Conservation (phyloP, 306 rosid species). For the Vicia villosa region DNA sequence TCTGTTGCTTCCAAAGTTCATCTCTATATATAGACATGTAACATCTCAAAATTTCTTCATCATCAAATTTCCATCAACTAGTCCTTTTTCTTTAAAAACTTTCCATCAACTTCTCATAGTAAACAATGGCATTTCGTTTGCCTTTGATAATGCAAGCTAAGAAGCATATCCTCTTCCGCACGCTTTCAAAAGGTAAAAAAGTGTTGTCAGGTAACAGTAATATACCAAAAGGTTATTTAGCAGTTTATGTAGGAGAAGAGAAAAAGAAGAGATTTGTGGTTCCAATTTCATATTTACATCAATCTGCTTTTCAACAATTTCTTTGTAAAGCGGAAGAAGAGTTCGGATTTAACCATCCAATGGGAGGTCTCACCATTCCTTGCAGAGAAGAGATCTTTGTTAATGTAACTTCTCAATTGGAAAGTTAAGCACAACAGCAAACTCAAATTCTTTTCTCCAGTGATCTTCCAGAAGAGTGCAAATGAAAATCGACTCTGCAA, state of each 20-base stretch:
- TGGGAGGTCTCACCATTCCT: constrained; percentile 79
- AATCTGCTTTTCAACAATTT: constrained; percentile 73
- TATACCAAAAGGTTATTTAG: constrained; percentile 87
- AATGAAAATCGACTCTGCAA: neutral
- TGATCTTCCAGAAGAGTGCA: neutral
- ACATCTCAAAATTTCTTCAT: constrained; percentile 8
- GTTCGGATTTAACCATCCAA: neutral
- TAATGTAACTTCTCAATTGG: constrained; percentile 49
- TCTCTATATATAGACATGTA: neutral
- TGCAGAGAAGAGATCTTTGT: constrained; percentile 79
- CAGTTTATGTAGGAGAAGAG: constrained; percentile 81
- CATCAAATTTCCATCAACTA: neutral
- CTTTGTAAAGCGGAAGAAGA: constrained; percentile 59
- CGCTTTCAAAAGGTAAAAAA: neutral
- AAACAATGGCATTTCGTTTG: constrained; percentile 10
- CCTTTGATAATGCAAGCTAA: constrained; percentile 4
- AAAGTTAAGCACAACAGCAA: neutral
- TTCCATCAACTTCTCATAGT: neutral
- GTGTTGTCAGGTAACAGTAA: constrained; percentile 26
- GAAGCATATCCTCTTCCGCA: neutral
- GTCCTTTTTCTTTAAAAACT: neutral
- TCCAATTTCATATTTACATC: constrained; percentile 79
- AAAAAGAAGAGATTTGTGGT: constrained; percentile 71
- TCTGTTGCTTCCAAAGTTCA: neutral
- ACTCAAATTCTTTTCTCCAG: neutral